These are phyloP conservation scores for Detonula confervacea DNA, from an alignment of 352 stramenopile genomes.

Conservation along the genomic window DNA sequence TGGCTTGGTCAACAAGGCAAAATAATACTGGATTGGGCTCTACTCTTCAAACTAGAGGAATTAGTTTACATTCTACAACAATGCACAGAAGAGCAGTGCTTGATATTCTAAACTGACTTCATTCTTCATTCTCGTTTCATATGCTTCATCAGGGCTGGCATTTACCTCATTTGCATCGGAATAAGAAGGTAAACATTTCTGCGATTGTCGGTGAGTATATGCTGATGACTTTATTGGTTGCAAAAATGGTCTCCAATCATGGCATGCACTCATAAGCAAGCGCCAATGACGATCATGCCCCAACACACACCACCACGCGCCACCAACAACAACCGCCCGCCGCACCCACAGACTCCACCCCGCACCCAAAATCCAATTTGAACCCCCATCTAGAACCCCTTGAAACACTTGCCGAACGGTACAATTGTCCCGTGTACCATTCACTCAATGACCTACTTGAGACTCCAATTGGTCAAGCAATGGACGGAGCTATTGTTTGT, in stretches of 20 bases:
- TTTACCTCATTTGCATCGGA: constrained; percentile 61
- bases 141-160: constrained; percentile 43
- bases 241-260: not conserved
- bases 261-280: not conserved
- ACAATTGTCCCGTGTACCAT: constrained; percentile 58
- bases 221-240: not conserved
- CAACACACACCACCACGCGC: constrained; percentile 24
- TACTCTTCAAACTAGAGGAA: too few species aligned
- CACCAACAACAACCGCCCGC: too few species aligned
- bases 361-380: constrained; percentile 60
- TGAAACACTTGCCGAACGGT: constrained; percentile 49
- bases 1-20: too few species aligned
- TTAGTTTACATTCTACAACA: too few species aligned
- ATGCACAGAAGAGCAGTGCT: too few species aligned
- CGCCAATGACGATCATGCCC: not conserved
- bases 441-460: constrained; percentile 57
- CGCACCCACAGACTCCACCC: constrained; percentile 9
- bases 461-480: constrained; percentile 26
- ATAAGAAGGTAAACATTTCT: constrained; percentile 54
- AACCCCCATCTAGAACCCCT: constrained; percentile 66
- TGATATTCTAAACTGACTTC: not conserved
- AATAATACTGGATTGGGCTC: too few species aligned
- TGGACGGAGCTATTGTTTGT: constrained; percentile 71
- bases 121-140: not conserved
- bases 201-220: constrained; percentile 71